Percentiles rank a stretch among this genome's conserved stretches.
phyloP scores from a whole-genome alignment of 2,329 filamentous ascomycete species.

The Diaporthe sp. region DNA sequence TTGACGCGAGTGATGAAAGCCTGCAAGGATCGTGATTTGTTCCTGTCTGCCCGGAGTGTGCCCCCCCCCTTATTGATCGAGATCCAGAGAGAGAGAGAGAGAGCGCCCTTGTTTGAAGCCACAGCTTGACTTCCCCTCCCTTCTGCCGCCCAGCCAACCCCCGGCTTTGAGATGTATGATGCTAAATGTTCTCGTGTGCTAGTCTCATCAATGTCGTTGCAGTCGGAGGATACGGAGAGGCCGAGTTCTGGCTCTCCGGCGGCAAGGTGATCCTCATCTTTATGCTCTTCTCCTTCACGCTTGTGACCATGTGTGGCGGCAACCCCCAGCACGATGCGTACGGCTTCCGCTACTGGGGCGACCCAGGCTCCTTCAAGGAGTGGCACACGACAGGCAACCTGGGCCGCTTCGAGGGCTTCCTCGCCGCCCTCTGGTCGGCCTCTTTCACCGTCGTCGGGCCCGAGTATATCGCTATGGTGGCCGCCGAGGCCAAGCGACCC shows the following conservation, averaged over 20 bases:
- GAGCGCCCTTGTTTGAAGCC: background rate
- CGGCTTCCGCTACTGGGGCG: conserved; percentile 78
- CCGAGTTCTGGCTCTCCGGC: conserved; percentile 77
- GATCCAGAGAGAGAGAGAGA: background rate
- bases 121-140: conserved; percentile 11
- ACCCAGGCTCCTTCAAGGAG: conserved; percentile 73
- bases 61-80: too few species aligned
- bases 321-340: conserved; percentile 78
- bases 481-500: conserved; percentile 77
- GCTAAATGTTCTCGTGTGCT: conserved; percentile 47
- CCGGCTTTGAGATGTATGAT: conserved; percentile 7
- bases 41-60: background rate
- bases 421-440: conserved; percentile 75
- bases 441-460: conserved; percentile 75
- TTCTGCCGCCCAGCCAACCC: background rate
- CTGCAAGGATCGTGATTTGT: conserved; percentile 1
- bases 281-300: conserved; percentile 80
- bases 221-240: conserved; percentile 76
- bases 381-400: conserved; percentile 70
- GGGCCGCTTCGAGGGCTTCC: conserved; percentile 79
- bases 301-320: conserved; percentile 83
- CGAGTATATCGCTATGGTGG: conserved; percentile 77
- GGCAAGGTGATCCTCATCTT: conserved; percentile 77
- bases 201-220: conserved; percentile 74
- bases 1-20: background rate